Evolutionary conservation across 2,329 filamentous ascomycete genomes (phyloP), one percentile per base, ranked within the genome.

Genomic region (Venturia aucupariae): DNA sequence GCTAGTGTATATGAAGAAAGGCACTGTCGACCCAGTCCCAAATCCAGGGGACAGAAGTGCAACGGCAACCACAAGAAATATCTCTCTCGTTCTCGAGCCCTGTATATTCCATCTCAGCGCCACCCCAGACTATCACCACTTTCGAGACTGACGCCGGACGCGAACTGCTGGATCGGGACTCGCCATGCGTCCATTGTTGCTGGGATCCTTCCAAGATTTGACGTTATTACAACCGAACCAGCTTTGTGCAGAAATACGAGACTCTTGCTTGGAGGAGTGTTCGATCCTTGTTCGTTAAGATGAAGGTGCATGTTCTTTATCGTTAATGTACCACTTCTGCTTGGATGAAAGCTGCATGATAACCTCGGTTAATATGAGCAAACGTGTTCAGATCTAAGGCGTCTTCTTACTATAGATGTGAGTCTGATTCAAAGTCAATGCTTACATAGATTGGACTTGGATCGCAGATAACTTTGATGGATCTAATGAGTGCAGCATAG

Each of bases 121-220:
- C 32, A 35, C 4, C 51, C 4, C 15, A n/a, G 17, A 1, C 17
- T 32, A 57, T 57, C 17, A 2, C 11, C 51, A 35, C 27, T 57
- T 22, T 57, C 51, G 15, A 35, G 15, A 35, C 24, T 35, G 27
- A 35, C 8, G 10, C 19, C 19, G 30, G 51, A 35, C 15, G 19
- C 15, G 51, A 35, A 57, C 17, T 57, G 2, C 27, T 55, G 51
- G 27, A 55, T 2, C 3, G 27, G 13, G 24, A 57, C 1, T 19
- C 17, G 30, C 13, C 17, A 17, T 57, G 24, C 46, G 11, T 51
- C 46, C 11, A 13, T 13, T 13, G 30, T 19, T 57, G 19, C 51
- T 35, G 51, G 51, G 30, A 57, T 57, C 27, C 30, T 57, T 57
- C 51, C 30, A 57, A 57, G 51, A 35, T 32, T 57, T 57, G 27